Base-by-base conservation (phyloP, 495 filamentous ascomycete genomes). In the Podospora comata region DNA sequence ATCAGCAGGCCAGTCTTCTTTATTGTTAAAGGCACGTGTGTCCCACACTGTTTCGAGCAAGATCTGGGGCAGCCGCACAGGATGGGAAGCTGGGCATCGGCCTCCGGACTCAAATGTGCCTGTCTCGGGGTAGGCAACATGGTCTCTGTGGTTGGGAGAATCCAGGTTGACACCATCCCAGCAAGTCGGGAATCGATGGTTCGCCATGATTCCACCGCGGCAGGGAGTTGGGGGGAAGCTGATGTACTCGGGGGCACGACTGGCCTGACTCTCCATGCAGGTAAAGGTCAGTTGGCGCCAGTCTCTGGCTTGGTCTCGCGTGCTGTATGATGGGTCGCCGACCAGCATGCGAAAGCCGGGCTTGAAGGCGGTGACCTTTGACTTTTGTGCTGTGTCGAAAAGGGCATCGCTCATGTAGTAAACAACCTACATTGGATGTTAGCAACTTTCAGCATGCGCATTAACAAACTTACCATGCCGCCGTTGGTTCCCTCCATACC, bases 341-440 rank as follows among this genome's bases (percentile, higher is more conserved):
- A 80, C 73, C 15, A 81, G 75, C 79, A 81, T 78, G 60, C 76
- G 77, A 75, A 80, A 80, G n/a, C 83, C 81, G 27, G 80, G 76
- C 70, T 78, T 77, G 72, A 85, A 85, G 34, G 79, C 82, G 0
- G 83, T 84, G 27, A 82, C 77, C 18, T 73, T 80, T 5, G 75
- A 76, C 55, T 76, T 80, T 65, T 82, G 80, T 30, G 76, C 77
- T 53, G 80, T 83, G 66, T 80, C 78, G 68, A 81, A 81, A 20
- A 81, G 70, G 2, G 79, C 79, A 68, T 84, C 82, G 1, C 77
- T 74, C 80, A 83, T 85, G 73, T 85, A 85, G 68, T 85, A 85
- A 48, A 85, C 81, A 15, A 81, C 76, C 78, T 74, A 34, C 2
- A 32, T 0, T 32, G 54, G 16, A 27, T 9, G 32, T 11, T n/a